These are phyloP conservation scores for Solanum dulcamara DNA, from an alignment of 257 asterid species.

Conservation along the genomic window DNA sequence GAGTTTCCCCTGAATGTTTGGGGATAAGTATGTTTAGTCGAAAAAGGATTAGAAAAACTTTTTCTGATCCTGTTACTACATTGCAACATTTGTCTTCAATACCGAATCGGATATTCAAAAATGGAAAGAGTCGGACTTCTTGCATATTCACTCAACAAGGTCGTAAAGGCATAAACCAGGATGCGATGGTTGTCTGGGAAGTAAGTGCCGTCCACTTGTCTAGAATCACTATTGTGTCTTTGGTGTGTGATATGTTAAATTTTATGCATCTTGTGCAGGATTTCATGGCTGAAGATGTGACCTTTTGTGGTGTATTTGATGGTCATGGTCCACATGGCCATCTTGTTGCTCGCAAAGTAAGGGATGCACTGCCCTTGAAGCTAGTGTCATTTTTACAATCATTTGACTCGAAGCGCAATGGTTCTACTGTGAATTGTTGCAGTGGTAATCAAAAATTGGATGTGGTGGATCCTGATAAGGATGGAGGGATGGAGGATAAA, in stretches of 20 bases:
- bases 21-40: conserved; percentile 42
- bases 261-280: conserved; percentile 39
- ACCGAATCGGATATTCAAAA: conserved; percentile 69
- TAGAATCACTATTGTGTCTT: not conserved
- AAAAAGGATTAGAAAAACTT: conserved; percentile 58
- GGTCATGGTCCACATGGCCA: conserved; percentile 99
- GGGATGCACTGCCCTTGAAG: conserved; percentile 76
- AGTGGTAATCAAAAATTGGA: conserved; percentile 42
- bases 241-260: not conserved
- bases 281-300: conserved; percentile 76
- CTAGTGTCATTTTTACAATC: conserved; percentile 48
- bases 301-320: conserved; percentile 87
- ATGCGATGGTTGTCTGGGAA: conserved; percentile 99
- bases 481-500: conserved; percentile 30
- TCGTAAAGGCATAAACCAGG: conserved; percentile 95
- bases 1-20: conserved; percentile 52
- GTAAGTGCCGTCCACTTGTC: conserved; percentile 23
- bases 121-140: conserved; percentile 66
- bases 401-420: conserved; percentile 39
- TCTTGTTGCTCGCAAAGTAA: conserved; percentile 87
- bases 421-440: conserved; percentile 57
- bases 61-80: conserved; percentile 50
- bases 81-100: conserved; percentile 64
- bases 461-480: conserved; percentile 59
- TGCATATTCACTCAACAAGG: conserved; percentile 98